Evolutionary conservation across 768 basidiomycete species (phyloP), one percentile per base, ranked within the genome.

Genomic region (Collybia sordida): DNA sequence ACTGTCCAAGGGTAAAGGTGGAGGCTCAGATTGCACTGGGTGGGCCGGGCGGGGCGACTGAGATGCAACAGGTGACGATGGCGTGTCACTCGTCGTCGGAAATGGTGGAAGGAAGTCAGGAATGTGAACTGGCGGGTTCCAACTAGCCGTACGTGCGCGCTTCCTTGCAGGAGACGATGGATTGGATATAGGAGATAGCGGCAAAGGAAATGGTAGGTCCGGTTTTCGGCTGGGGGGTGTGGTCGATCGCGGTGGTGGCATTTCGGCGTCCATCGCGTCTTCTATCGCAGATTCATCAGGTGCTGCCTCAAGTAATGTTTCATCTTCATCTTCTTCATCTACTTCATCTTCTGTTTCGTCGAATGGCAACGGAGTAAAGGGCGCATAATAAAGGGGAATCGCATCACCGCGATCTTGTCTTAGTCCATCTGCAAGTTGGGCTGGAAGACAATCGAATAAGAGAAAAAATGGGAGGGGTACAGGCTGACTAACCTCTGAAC

Each of bases 101-200:
- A 88, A 88, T 0, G 86, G 85, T 1, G 87, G 87, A 3, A 90
- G 64, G 55, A 83, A 85, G 53, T 77, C 70, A 12, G 87, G 87
- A 47, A 90, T 74, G 60, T 88, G 75, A 42, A 75, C 68, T 58
- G 85, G 84, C 1, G 84, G 77, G 18, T 77, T 67, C 85, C 86
- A 88, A 52, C 69, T 72, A 2, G 75, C 60, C 23, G 71, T 77
- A 23, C 86, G 73, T 23, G 75, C 69, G 39, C 85, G 78, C 68
- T 88, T 88, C 49, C 79, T 70, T 2, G 73, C 66, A 11, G 81
- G 81, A 1, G 81, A 79, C 1, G 78, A 71, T 1, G 80, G 77
- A 57, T 81, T 81, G 1, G 82, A 84, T 51, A 83, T 66, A 0
- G 83, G 82, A 4, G 80, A 83, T 41, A 78, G 67, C 3, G 81